Evolutionary conservation across 352 stramenopile genomes (phyloP), one percentile per base, ranked within the genome.

Genomic region (Plasmopara muralis): DNA sequence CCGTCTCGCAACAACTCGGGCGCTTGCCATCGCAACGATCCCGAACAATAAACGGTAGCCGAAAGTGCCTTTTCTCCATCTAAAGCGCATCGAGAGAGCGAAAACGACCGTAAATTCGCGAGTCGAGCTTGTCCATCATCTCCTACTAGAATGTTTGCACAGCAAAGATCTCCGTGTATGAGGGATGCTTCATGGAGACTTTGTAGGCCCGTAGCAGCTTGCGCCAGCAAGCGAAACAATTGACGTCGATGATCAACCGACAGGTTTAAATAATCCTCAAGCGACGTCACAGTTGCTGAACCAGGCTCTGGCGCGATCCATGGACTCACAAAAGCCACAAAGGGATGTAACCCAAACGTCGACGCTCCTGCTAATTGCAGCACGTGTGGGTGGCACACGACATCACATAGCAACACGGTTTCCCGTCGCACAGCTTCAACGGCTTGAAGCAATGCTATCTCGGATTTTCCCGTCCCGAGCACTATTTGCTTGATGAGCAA

Each of bases 61-160:
- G 47, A 13, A 13, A 37, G 30, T 7, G 15, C 3, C 3, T 58
- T 45, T 9, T 55, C 31, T 18, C 55, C 50, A 4, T 45, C 13
- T 31, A 50, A 43, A 2, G 16, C 14, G 13, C 28, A 41, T 15
- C 38, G 65, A 37, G 57, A 53, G 10, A 68, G 30, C 1, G 70
- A 75, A 29, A 83, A 79, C 9, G 62, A 79, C 6, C 50, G 47
- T 20, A 86, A 55, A 43, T 73, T 80, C 16, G 67, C 69, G 8
- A 89, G 43, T 59, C 77, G 74, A 15, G 71, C 76, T 48, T 74
- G 62, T 9, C 77, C 74, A 52, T 87, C 74, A 43, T 71, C 61
- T 30, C 72, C 74, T 38, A 89, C 69, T 13, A 78, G 55, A 54
- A 89, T 72, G 38, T 84, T 77, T 4, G 66, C 59, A 28, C 73